Percentiles rank a stretch among this genome's conserved stretches.
Conservation (phyloP, 306 rosid genomes). For the Inga leiocalycina region DNA sequence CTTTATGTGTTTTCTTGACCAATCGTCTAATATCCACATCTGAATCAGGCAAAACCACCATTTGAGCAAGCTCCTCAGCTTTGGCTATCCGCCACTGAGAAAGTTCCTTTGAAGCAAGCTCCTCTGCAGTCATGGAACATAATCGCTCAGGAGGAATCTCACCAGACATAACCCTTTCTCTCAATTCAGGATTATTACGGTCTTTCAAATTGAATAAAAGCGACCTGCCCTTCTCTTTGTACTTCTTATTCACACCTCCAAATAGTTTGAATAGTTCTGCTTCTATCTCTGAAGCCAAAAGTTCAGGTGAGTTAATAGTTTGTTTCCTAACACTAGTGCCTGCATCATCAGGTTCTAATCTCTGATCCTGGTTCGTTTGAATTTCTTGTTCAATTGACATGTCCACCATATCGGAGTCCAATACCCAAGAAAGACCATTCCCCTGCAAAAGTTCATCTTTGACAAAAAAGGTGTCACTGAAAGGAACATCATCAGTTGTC, state of each 20-base stretch:
- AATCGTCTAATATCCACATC: conserved; percentile 85
- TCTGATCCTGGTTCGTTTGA: conserved; percentile 47
- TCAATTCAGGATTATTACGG: conserved; percentile 88
- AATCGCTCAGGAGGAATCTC: conserved; percentile 74
- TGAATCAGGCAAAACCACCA: conserved; percentile 90
- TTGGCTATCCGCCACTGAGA: conserved; percentile 98
- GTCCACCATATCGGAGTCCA: conserved; percentile 67
- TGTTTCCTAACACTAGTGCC: conserved; percentile 39
- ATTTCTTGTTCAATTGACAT: conserved; percentile 46
- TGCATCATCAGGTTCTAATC: conserved; percentile 42
- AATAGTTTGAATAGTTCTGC: conserved; percentile 86
- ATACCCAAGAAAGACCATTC: conserved; percentile 95
- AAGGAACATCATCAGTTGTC: conserved; percentile 74
- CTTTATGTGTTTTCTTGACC: conserved; percentile 95
- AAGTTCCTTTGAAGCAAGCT: conserved; percentile 98
- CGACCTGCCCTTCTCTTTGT: conserved; percentile 98
- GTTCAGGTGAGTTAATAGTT: conserved; percentile 50
- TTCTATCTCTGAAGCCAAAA: conserved; percentile 74
- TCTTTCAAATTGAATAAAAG: conserved; percentile 95
- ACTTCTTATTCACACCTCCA: conserved; percentile 98
- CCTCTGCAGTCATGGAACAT: conserved; percentile 97
- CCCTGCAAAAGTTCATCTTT: conserved; percentile 96
- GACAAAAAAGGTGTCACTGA: conserved; percentile 70
- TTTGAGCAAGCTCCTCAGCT: conserved; percentile 98
- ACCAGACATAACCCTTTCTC: conserved; percentile 92